phyloP scores from a whole-genome alignment of 2,329 filamentous ascomycete genomes.

The Exophiala bonariae region DNA sequence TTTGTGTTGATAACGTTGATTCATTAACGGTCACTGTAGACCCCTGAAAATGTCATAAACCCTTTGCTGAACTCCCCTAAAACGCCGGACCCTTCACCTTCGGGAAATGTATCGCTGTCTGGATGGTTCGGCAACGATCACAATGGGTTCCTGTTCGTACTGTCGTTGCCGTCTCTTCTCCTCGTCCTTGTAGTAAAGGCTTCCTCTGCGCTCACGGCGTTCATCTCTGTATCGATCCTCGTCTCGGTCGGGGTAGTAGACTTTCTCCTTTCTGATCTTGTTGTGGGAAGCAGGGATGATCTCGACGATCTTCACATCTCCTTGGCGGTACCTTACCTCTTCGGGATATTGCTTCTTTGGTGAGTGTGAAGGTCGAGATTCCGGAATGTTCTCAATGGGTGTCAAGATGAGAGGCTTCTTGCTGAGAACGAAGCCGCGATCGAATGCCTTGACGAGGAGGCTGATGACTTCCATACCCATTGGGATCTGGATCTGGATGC shows the following conservation, averaged over 20 bases:
- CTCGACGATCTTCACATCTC: conserved; percentile 16
- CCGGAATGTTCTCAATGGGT: conserved; percentile 2
- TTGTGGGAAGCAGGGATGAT: conserved; percentile 17
- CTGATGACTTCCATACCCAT: conserved; percentile 35
- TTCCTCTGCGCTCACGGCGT: conserved; percentile 18
- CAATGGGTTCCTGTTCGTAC: conserved; percentile 19
- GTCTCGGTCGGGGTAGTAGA: conserved; percentile 13
- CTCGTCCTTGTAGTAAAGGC: conserved; percentile 20
- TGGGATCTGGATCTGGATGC: conserved; percentile 45
- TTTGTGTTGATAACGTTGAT: conserved; percentile 16
- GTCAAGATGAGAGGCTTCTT: conserved; percentile 9
- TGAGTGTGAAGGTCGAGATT: conserved; percentile 4
- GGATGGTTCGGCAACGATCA: conserved; percentile 22
- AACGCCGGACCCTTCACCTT: conserved; percentile 11
- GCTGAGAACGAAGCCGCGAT: conserved; percentile 37
- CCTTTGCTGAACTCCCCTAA: not conserved
- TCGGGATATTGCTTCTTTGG: conserved; percentile 8
- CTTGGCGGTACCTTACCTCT: conserved; percentile 13
- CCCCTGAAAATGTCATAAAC: conserved; percentile 1
- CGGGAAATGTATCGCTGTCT: conserved; percentile 10
- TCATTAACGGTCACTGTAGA: conserved; percentile 1
- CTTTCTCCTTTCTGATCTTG: conserved; percentile 8
- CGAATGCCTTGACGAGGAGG: conserved; percentile 43
- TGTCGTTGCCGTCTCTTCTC: conserved; percentile 13
- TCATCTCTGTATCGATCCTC: conserved; percentile 9